A percentile compares a stretch with the other conserved stretches of the same genome.
phyloP scores from a whole-genome alignment of 805 yeast genomes.

The Debaryomyces castellii region DNA sequence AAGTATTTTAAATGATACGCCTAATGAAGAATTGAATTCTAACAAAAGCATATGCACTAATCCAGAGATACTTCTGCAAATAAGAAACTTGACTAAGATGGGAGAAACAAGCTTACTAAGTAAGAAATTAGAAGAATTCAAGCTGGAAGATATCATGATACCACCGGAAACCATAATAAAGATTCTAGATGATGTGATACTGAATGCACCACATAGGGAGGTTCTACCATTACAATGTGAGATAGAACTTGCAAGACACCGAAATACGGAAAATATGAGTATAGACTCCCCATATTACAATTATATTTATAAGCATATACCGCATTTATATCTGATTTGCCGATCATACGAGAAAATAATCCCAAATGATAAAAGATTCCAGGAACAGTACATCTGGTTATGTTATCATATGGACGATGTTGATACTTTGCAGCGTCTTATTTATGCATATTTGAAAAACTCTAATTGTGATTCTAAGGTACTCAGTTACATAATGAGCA shows the following conservation, averaged over 20 bases:
- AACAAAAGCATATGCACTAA: background rate
- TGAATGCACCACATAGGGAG: conserved; percentile 7
- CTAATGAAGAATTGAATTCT: background rate
- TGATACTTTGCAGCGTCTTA: conserved; percentile 18
- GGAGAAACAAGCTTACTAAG: background rate
- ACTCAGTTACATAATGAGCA: conserved; percentile 27
- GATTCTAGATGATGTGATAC: conserved; percentile 8
- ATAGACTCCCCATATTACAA: conserved; percentile 9
- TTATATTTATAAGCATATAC: conserved; percentile 17
- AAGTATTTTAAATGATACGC: background rate
- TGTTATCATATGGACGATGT: conserved; percentile 37
- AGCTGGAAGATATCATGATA: conserved; percentile 5
- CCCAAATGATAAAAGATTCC: conserved; percentile 12
- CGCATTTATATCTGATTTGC: conserved; percentile 20
- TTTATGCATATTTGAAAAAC: conserved; percentile 19
- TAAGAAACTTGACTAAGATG: background rate
- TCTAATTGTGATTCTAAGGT: conserved; percentile 21
- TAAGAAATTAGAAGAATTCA: background rate
- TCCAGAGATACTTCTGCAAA: background rate
- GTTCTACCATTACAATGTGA: conserved; percentile 5
- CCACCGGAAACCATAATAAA: conserved; percentile 8
- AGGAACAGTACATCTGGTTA: conserved; percentile 30
- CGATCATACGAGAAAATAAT: conserved; percentile 15
- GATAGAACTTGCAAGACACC: conserved; percentile 11
- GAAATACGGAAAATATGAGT: conserved; percentile 6